Conservation (phyloP, 2,329 filamentous ascomycete species). For the Claviceps capensis region DNA sequence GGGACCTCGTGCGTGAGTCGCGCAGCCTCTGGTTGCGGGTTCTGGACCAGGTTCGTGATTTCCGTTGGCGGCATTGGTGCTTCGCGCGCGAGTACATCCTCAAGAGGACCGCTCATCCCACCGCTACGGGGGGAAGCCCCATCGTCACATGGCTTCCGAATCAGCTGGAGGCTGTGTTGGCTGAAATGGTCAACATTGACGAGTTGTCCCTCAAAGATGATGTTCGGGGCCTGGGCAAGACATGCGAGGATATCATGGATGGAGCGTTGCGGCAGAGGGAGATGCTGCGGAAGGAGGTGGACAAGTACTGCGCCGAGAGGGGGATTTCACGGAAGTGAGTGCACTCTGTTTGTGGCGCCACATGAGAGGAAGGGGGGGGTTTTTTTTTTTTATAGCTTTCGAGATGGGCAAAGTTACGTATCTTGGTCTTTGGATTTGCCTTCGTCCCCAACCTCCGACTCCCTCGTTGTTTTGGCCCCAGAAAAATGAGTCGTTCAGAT, state of each 20-base stretch:
- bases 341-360: neutral
- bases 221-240: conserved; percentile 28
- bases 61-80: conserved; percentile 76
- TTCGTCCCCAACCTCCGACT: no score
- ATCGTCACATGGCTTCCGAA: conserved; percentile 80
- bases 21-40: conserved; percentile 48
- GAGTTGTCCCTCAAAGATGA: conserved; percentile 26
- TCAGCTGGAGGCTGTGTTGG: conserved; percentile 61
- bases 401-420: no score
- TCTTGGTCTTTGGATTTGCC: no score
- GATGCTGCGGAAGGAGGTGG: conserved; percentile 58
- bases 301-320: conserved; percentile 57
- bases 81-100: conserved; percentile 77
- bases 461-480: no score
- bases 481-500: no score
- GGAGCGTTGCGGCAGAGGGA: conserved; percentile 48
- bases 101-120: conserved; percentile 62
- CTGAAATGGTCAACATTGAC: conserved; percentile 51
- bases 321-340: conserved; percentile 20
- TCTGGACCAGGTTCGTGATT: conserved; percentile 65
- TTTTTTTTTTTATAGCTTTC: neutral
- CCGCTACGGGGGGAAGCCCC: conserved; percentile 66
- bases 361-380: no score
- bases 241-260: conserved; percentile 51
- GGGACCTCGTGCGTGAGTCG: conserved; percentile 37